A percentile compares a stretch with the other conserved stretches of the same genome.
phyloP scores from a whole-genome alignment of 768 basidiomycete genomes.

The Termitomyces sp. region DNA sequence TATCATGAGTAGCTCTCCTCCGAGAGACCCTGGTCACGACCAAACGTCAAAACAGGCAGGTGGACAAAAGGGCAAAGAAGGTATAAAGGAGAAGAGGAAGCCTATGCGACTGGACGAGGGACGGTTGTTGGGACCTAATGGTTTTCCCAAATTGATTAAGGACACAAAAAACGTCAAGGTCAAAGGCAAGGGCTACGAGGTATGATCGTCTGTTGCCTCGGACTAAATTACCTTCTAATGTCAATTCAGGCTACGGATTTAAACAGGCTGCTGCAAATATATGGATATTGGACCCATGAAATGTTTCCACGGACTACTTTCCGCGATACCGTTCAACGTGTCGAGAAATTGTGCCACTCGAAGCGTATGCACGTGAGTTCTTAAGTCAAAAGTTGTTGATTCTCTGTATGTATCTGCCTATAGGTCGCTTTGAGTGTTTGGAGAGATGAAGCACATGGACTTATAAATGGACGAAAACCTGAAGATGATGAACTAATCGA shows the following conservation, averaged over 20 bases:
- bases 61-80: conserved; percentile 17
- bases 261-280: conserved; percentile 70
- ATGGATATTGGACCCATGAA: conserved; percentile 93
- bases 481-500: conserved; percentile 15
- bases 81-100: conserved; percentile 42
- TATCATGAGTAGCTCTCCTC: conserved; percentile 46
- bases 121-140: conserved; percentile 63
- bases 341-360: conserved; percentile 87
- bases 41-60: conserved; percentile 20
- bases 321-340: conserved; percentile 74
- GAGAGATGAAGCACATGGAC: conserved; percentile 59
- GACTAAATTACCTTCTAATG: not conserved
- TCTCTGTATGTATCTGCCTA: conserved; percentile 3
- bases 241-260: conserved; percentile 70
- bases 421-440: conserved; percentile 73
- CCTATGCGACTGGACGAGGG: conserved; percentile 68
- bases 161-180: conserved; percentile 73
- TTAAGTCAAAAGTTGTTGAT: not conserved
- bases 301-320: conserved; percentile 90
- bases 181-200: conserved; percentile 92
- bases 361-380: conserved; percentile 74
- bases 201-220: conserved; percentile 23
- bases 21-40: conserved; percentile 25
- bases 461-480: conserved; percentile 16
- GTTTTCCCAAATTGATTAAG: conserved; percentile 77